Conservation (phyloP, 2,329 filamentous ascomycete species). For the Aspergillus sp. region DNA sequence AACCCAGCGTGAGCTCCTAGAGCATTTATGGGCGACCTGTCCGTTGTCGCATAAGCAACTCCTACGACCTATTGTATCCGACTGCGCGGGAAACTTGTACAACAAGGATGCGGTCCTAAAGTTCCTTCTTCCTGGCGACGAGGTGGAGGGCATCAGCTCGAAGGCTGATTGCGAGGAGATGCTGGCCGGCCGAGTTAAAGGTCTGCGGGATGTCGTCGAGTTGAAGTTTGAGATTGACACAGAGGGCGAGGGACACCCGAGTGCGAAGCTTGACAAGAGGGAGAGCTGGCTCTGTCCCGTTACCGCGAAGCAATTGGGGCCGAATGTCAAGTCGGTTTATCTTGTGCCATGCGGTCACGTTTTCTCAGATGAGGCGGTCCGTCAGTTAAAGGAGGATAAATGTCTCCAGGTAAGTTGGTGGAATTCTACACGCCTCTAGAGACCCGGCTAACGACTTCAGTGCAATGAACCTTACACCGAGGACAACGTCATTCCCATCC, state of each 20-base stretch:
- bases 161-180: slow-evolving; percentile 63
- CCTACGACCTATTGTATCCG: slow-evolving; percentile 75
- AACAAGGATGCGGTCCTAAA: slow-evolving; percentile 90
- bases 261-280: slow-evolving; percentile 42
- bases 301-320: slow-evolving; percentile 81
- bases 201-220: slow-evolving; percentile 82
- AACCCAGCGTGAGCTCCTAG: slow-evolving; percentile 77
- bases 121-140: slow-evolving; percentile 58
- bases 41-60: slow-evolving; percentile 80
- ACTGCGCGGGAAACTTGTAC: slow-evolving; percentile 80
- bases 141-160: slow-evolving; percentile 53
- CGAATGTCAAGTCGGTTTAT: slow-evolving; percentile 78
- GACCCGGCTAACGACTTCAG: slow-evolving; percentile 36
- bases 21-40: slow-evolving; percentile 83
- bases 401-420: slow-evolving; percentile 53
- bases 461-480: slow-evolving; percentile 73
- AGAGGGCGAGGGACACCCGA: slow-evolving; percentile 39
- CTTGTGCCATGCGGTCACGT: slow-evolving; percentile 93
- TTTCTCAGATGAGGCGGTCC: slow-evolving; percentile 83
- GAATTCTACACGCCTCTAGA: neutral
- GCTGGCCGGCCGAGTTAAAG: slow-evolving; percentile 66
- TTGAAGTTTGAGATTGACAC: slow-evolving; percentile 68
- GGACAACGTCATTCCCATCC: slow-evolving; percentile 78
- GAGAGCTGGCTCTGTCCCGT: slow-evolving; percentile 80
- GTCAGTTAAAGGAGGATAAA: slow-evolving; percentile 68